phyloP scores from a whole-genome alignment of 2,329 filamentous ascomycete genomes.

The Paecilomyces fulvus region DNA sequence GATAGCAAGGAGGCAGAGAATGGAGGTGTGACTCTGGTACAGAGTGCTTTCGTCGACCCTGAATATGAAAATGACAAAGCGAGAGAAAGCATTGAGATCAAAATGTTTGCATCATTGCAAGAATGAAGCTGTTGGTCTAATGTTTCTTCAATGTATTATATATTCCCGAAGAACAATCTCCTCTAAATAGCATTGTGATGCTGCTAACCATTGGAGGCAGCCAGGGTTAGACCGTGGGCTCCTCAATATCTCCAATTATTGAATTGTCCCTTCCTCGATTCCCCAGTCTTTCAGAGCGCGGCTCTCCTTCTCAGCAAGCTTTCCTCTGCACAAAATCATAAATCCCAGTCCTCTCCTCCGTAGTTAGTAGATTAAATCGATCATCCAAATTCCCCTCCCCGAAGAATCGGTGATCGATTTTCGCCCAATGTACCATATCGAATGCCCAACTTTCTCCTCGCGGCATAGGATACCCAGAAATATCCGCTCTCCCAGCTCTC shows the following conservation, averaged over 20 bases:
- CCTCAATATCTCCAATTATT: too few relatives aligned
- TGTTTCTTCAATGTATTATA: neutral
- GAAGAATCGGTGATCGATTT: slow-evolving; percentile 1
- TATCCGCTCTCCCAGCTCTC: slow-evolving; percentile 14
- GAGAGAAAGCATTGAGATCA: slow-evolving; percentile 48
- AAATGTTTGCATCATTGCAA: slow-evolving; percentile 22
- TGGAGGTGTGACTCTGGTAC: slow-evolving; percentile 28
- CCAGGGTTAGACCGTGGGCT: too few relatives aligned
- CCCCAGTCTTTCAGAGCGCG: neutral
- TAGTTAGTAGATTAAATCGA: neutral
- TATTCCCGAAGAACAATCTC: too few relatives aligned
- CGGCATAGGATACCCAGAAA: slow-evolving; percentile 15
- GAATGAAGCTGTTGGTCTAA: neutral
- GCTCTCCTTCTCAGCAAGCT: neutral
- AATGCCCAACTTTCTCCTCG: slow-evolving; percentile 15
- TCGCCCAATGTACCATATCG: slow-evolving; percentile 9
- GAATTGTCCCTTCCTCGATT: neutral
- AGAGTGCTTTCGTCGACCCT: slow-evolving; percentile 44
- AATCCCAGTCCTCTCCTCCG: neutral
- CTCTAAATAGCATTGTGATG: too few relatives aligned
- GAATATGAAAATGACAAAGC: slow-evolving; percentile 28
- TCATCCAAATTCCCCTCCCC: neutral
- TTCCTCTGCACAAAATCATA: neutral
- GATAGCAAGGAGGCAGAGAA: slow-evolving; percentile 6
- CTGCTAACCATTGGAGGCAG: too few relatives aligned